Conservation (phyloP, 2,329 filamentous ascomycete species). For the Xylariaceae sp. region DNA sequence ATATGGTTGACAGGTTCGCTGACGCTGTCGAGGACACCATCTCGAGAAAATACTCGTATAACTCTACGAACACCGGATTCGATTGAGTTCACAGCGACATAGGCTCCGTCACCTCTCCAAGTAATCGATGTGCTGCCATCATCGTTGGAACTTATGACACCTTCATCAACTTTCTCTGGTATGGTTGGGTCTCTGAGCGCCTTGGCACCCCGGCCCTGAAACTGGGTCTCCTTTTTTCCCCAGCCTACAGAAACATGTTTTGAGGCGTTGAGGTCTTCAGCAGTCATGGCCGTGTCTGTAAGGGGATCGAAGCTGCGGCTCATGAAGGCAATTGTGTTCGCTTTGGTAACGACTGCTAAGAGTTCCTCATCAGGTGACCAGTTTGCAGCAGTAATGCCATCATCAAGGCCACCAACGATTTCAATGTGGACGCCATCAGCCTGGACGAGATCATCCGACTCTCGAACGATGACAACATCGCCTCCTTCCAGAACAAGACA, state of each 20-base stretch:
- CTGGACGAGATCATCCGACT: conserved; percentile 48
- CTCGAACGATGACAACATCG: conserved; percentile 82
- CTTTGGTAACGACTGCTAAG: conserved; percentile 76
- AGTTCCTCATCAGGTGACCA: conserved; percentile 98
- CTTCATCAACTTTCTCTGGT: conserved; percentile 86
- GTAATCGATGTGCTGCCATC: conserved; percentile 70
- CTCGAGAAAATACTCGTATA: conserved; percentile 85
- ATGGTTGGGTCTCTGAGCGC: conserved; percentile 91
- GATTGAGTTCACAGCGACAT: conserved; percentile 81
- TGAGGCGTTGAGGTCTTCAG: conserved; percentile 79
- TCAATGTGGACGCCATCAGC: conserved; percentile 78
- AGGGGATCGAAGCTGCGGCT: conserved; percentile 85
- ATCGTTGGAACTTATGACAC: conserved; percentile 71
- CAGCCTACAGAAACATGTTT: conserved; percentile 96
- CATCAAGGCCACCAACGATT: conserved; percentile 91
- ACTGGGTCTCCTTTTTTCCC: conserved; percentile 98
- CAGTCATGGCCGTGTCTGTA: conserved; percentile 67
- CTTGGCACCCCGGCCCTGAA: conserved; percentile 84
- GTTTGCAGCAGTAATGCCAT: conserved; percentile 80
- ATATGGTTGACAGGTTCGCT: conserved; percentile 92
- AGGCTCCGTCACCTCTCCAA: conserved; percentile 94
- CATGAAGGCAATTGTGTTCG: conserved; percentile 84
- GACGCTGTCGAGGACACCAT: conserved; percentile 86
- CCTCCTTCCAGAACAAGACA: conserved; percentile 86
- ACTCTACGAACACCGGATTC: conserved; percentile 68